Conservation (phyloP, 2,329 filamentous ascomycete genomes). For the Aspergillus ochraceus region DNA sequence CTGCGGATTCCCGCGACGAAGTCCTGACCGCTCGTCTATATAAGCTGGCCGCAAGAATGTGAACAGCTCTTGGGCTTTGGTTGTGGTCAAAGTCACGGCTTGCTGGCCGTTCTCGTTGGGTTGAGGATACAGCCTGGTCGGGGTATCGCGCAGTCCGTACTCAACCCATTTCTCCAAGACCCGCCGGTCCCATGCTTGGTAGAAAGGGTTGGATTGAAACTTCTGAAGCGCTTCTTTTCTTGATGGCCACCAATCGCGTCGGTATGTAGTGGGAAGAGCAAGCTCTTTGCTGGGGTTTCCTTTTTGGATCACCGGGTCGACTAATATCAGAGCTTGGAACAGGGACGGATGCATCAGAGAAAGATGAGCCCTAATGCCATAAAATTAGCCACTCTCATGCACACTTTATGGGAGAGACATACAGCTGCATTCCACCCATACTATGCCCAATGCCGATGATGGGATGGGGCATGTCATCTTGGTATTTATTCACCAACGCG, state of each 20-base stretch:
- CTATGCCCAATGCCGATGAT: constrained; percentile 82
- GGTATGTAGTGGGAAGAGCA: constrained; percentile 1
- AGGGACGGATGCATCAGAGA: constrained; percentile 1
- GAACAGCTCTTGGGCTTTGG: constrained; percentile 4
- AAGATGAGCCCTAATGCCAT: not conserved
- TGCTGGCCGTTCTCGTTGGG: not conserved
- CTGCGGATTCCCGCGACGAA: not conserved
- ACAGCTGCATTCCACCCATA: constrained; percentile 70
- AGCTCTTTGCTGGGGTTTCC: not conserved
- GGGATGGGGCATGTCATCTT: constrained; percentile 67
- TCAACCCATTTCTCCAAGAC: not conserved
- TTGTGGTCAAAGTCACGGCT: constrained; percentile 2
- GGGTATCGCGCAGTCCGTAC: constrained; percentile 1
- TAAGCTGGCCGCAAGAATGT: not conserved
- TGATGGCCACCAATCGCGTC: constrained; percentile 3
- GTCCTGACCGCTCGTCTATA: constrained; percentile 7
- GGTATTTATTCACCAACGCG: constrained; percentile 75
- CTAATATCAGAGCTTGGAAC: constrained; percentile 1
- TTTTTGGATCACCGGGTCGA: constrained; percentile 1
- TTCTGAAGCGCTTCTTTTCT: not conserved
- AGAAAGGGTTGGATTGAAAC: not conserved
- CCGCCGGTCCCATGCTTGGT: not conserved
- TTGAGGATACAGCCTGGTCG: constrained; percentile 2
- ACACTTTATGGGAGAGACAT: not conserved
- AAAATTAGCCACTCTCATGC: not conserved